Percentiles rank a stretch among this genome's conserved stretches.
Evolutionary conservation across 2,329 filamentous ascomycete genomes (phyloP).

Genomic region (Trichoderma koningiopsis): DNA sequence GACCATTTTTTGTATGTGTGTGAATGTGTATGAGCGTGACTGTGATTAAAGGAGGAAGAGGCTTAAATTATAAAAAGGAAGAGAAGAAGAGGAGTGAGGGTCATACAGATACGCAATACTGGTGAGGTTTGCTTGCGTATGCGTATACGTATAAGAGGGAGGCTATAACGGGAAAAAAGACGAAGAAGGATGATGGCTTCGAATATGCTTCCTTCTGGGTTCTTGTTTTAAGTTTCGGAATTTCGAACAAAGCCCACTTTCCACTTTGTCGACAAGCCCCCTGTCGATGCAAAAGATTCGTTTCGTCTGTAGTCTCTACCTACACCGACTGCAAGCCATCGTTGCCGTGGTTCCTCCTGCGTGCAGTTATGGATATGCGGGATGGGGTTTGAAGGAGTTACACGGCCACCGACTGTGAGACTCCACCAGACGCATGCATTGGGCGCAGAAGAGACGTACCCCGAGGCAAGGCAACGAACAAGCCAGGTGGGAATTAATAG

Average conservation of each 20-base stretch:
- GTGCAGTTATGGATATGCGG: slow-evolving; percentile 17
- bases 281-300: slow-evolving; percentile 20
- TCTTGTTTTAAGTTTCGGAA: slow-evolving; percentile 24
- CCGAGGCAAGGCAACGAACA: slow-evolving; percentile 9
- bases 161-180: neutral
- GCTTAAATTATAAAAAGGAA: neutral
- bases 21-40: neutral
- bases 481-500: neutral
- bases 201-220: slow-evolving; percentile 20
- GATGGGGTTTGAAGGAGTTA: slow-evolving; percentile 22
- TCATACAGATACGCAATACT: neutral
- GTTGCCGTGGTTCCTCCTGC: slow-evolving; percentile 24
- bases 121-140: neutral
- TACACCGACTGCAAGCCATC: slow-evolving; percentile 28
- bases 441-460: slow-evolving; percentile 12
- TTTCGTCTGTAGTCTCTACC: slow-evolving; percentile 19
- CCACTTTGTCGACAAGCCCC: neutral
- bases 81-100: neutral
- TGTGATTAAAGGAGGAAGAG: neutral
- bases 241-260: slow-evolving; percentile 2
- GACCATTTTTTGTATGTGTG: slow-evolving; percentile 26
- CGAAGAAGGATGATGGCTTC: slow-evolving; percentile 4
- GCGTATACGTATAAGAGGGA: neutral
- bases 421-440: slow-evolving; percentile 21
- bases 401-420: slow-evolving; percentile 21